These are phyloP conservation scores for Colletotrichum eremochloae DNA, from an alignment of 2,329 filamentous ascomycete species.

Conservation along the genomic window DNA sequence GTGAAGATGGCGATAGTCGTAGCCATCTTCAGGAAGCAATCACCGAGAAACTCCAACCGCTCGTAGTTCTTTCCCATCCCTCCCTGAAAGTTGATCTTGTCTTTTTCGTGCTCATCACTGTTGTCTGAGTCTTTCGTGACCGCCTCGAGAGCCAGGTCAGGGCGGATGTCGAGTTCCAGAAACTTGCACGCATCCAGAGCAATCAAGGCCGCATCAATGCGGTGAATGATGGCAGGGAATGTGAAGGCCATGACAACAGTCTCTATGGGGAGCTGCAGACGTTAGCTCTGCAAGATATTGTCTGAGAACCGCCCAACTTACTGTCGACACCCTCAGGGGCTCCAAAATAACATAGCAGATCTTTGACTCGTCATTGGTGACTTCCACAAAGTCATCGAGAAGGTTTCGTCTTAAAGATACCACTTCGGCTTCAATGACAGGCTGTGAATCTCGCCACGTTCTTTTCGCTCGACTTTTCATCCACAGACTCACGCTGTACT, in stretches of 20 bases:
- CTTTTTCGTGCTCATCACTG: slow-evolving; percentile 76
- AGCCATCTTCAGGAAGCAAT: slow-evolving; percentile 95
- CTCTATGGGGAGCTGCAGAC: slow-evolving; percentile 71
- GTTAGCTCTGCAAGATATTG: slow-evolving; percentile 42
- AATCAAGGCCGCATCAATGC: slow-evolving; percentile 86
- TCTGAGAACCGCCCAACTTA: slow-evolving; percentile 58
- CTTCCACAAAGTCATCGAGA: slow-evolving; percentile 75
- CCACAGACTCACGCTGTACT: slow-evolving; percentile 86
- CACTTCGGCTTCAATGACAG: slow-evolving; percentile 82
- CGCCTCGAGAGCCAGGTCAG: slow-evolving; percentile 84
- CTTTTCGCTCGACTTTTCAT: slow-evolving; percentile 65
- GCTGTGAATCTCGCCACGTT: slow-evolving; percentile 77
- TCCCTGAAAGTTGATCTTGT: slow-evolving; percentile 79
- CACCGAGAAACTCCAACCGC: slow-evolving; percentile 91
- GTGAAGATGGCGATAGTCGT: slow-evolving; percentile 91
- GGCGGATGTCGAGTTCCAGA: slow-evolving; percentile 73
- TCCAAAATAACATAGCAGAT: slow-evolving; percentile 81
- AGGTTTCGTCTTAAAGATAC: slow-evolving; percentile 86
- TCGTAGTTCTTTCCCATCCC: slow-evolving; percentile 98
- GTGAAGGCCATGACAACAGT: slow-evolving; percentile 80
- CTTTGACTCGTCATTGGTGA: slow-evolving; percentile 57
- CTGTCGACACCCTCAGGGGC: slow-evolving; percentile 80
- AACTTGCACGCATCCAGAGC: slow-evolving; percentile 79
- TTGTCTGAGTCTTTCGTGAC: slow-evolving; percentile 94
- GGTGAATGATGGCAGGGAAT: slow-evolving; percentile 87